Evolutionary conservation across 768 basidiomycete species (phyloP).

Genomic region (Lyophyllum shimeji): DNA sequence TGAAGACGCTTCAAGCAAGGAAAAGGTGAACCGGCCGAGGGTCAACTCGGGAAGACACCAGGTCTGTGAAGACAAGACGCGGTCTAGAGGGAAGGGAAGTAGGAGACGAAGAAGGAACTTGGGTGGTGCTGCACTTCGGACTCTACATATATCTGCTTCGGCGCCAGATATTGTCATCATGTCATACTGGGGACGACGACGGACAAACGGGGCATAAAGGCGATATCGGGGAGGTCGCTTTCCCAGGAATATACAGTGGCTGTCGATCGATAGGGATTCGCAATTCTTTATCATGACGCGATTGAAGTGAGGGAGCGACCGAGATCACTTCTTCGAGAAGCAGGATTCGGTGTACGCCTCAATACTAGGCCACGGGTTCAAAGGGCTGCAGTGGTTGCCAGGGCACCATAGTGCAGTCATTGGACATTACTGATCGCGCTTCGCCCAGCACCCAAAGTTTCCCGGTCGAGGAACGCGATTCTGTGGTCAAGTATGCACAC

Average conservation of each 20-base stretch:
- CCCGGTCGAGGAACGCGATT: no score
- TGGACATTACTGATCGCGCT: no score
- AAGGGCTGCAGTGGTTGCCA: no score
- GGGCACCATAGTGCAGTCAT: no score
- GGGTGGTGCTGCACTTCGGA: background rate
- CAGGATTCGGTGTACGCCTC: background rate
- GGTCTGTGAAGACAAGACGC: conserved; percentile 3
- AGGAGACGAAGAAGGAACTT: background rate
- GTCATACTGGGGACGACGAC: background rate
- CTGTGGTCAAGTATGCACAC: no score
- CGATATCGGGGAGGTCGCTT: no score
- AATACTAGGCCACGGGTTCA: background rate
- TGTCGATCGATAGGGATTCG: no score
- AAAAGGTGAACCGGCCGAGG: background rate
- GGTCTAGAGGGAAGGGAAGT: background rate
- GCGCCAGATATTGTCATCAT: no score
- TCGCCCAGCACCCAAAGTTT: no score
- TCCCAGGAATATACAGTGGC: no score
- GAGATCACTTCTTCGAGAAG: background rate
- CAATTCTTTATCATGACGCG: no score
- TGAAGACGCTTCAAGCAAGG: background rate
- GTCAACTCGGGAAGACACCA: conserved; percentile 4
- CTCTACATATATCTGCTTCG: background rate
- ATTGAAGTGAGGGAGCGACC: background rate
- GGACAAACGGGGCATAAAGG: no score